Conservation (phyloP, 257 asterid species). For the Linderniella brevidens region DNA sequence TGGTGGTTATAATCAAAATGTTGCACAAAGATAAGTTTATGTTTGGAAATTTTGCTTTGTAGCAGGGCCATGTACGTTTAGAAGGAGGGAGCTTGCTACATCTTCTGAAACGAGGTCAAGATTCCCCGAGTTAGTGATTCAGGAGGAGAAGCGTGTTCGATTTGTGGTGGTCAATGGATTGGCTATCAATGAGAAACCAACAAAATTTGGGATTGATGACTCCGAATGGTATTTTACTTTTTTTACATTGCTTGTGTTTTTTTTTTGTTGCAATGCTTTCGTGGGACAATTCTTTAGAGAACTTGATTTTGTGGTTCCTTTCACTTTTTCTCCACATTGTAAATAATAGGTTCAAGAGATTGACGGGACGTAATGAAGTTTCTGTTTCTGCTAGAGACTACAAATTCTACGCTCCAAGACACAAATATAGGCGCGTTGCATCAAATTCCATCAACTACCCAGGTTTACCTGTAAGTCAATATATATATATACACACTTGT, state of each 20-base stretch:
- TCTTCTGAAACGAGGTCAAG: constrained; percentile 89
- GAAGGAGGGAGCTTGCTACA: constrained; percentile 90
- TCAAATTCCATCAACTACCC: constrained; percentile 40
- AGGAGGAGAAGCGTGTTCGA: constrained; percentile 96
- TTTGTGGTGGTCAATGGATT: constrained; percentile 96
- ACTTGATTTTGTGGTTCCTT: no score
- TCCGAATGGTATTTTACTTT: constrained; percentile 47
- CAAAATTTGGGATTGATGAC: constrained; percentile 51
- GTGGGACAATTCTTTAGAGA: no score
- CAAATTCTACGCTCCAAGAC: constrained; percentile 96
- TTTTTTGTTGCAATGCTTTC: no score
- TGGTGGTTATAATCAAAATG: no score
- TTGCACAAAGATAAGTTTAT: no score
- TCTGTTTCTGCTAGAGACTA: constrained; percentile 73
- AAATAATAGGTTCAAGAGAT: constrained; percentile 71
- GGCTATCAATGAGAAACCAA: constrained; percentile 68
- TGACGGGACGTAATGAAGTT: constrained; percentile 84
- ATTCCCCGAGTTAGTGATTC: constrained; percentile 91
- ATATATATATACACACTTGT: not conserved
- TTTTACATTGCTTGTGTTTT: not conserved
- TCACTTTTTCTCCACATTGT: not conserved
- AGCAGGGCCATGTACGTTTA: constrained; percentile 58
- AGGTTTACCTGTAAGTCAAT: constrained; percentile 24
- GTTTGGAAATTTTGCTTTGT: no score
- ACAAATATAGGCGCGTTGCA: constrained; percentile 66